Evolutionary conservation across 345 rosid species (phyloP), one percentile per base, ranked within the genome.

Genomic region (Heritiera fomes): DNA sequence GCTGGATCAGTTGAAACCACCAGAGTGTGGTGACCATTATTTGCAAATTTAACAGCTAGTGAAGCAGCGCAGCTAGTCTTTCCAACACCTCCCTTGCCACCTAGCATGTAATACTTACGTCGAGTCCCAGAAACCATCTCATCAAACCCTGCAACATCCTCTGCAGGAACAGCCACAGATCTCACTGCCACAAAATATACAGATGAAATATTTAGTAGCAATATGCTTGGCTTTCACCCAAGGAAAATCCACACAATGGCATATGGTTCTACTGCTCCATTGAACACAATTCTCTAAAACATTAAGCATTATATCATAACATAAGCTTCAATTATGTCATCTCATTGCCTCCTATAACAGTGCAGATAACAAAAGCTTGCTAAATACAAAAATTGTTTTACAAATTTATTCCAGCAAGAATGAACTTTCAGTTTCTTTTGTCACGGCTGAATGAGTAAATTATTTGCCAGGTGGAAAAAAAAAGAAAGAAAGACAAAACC

Each of bases 1-100:
- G 98, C 99, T 43, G 98, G 98, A 89, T 94, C 98, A 23, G 99
- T 96, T 50, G 99, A 96, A 52, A 96, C 99, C 68, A 94, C 99
- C 69, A 96, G 90, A 84, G 98, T 96, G 7, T 98, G 97, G 82
- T 96, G 99, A 63, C 98, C 98, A 87, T 83, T 92, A 84, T 94
- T 94, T 15, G 98, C 98, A 83, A 96, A 92, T 83, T 91, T 92
- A 5, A 96, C 98, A 74, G 97, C 99, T 73, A 96, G 93, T 68
- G 99, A 94, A 87, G 98, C 98, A 81, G 99, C 99, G 67, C 99
- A 92, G 67, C 97, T 94, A 3, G 99, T 94, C 90, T 96, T 94
- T 50, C 99, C 98, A 9, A 96, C 99, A 82, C 99, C 99, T 77
- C 99, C 98, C 85, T 96, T 96, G 28, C 99, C 98, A 52, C 99